Base-by-base conservation (phyloP, 139 green algal genomes). In the Closterium sp. region DNA sequence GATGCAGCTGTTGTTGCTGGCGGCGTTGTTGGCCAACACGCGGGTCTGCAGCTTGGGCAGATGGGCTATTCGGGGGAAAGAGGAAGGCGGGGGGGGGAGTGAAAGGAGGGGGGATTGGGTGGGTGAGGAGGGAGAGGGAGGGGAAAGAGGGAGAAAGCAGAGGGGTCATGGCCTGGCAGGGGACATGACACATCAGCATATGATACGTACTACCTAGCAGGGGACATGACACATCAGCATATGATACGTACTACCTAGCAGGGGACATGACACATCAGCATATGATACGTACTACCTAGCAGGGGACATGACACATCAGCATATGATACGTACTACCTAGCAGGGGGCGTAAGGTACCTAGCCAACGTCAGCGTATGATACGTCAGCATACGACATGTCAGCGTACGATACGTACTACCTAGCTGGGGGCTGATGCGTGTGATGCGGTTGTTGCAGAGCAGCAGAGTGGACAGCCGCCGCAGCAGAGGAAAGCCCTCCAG, bases 401-500 rank as follows among this genome's bases (percentile, higher is more conserved):
- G 6, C 36, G 6, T 6, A 55, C 36, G 36, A 55, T 55, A 84
- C 69, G 25, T 84, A 84, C 69, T 84, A 30, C 96, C 95, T 66
- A 98, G 90, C 34, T 96, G 86, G 10, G 94, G 92, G 5, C 89
- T 94, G 23, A 99, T 97, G 32, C 97, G 95, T 28, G 94, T 90
- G 32, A 99, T 96, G 36, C 97, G 91, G 94, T 99, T 99, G 94
- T 97, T 98, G 31, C 97, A 93, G 34, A 98, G 92, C 31, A 98
- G 93, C 90, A 97, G 92, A n/a, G 92, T 95, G 85, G 96, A 96
- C 28, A 99, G 91, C 21, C 97, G 91, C 3, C 86, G 95, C 69
- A 99, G 96, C 88, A 96, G 94, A 2, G 97, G 97, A 87, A 99
- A 99, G 84, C 97, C 97, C 84, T 99, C 98, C 88, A 99, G 94